phyloP scores from a whole-genome alignment of 2,329 filamentous ascomycete genomes.

The Sporothrix curviconia region DNA sequence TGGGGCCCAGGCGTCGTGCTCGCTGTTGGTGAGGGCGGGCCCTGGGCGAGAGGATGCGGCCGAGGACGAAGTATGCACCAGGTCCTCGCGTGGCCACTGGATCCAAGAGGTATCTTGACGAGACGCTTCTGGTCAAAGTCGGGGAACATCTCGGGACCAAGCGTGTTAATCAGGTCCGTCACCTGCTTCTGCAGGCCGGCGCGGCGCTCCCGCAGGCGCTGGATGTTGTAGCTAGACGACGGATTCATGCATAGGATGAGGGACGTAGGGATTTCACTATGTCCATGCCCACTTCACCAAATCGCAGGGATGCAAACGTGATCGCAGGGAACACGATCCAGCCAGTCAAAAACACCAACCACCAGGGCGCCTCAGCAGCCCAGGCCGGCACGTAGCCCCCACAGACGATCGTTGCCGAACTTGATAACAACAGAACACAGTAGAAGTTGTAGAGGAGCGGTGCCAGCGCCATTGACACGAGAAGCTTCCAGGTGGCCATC shows the following conservation, averaged over 20 bases:
- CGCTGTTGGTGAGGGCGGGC: neutral
- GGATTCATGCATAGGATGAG: constrained; percentile 81
- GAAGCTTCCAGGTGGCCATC: constrained; percentile 88
- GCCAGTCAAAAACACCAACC: constrained; percentile 60
- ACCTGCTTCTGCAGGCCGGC: constrained; percentile 73
- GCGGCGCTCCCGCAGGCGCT: constrained; percentile 66
- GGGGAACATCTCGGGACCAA: constrained; percentile 94
- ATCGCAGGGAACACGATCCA: constrained; percentile 78
- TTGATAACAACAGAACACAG: constrained; percentile 65
- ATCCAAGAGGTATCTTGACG: constrained; percentile 50
- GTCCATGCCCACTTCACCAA: constrained; percentile 98
- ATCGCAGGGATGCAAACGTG: constrained; percentile 87
- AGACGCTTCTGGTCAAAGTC: constrained; percentile 80
- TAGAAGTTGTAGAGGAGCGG: constrained; percentile 79
- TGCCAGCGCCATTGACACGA: constrained; percentile 78
- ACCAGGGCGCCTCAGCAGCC: constrained; percentile 57
- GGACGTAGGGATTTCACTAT: constrained; percentile 92
- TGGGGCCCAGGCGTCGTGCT: neutral
- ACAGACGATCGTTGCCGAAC: constrained; percentile 73
- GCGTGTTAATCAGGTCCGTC: constrained; percentile 86
- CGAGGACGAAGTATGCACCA: neutral
- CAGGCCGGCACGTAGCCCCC: constrained; percentile 74
- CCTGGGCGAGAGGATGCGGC: neutral
- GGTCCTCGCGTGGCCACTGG: constrained; percentile 26
- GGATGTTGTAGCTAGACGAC: constrained; percentile 74